Base-by-base conservation (phyloP, 306 rosid genomes). In the Dicorynia guianensis region DNA sequence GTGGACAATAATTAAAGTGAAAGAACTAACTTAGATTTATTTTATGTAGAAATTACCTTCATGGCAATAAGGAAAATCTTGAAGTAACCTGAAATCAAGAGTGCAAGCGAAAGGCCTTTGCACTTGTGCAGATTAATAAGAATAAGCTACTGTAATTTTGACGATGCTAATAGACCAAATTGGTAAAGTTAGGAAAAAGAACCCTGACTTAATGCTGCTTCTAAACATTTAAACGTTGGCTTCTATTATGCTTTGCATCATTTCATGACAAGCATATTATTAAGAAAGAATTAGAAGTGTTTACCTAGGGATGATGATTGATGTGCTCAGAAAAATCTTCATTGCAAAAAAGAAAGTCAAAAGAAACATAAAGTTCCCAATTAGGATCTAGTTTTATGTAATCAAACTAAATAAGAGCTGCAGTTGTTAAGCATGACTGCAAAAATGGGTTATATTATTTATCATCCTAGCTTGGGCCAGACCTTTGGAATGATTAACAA, bases 401-500 rank as follows among this genome's bases (percentile, higher is more conserved):
- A 63, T 75, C 33, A 8, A 43, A 47, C 8, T 13, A 47, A 4
- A 58, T 11, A 43, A 69, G 63, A 53, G 7, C 55, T 25, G 11
- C 34, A 33, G 34, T 49, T 15, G 13, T 10, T 40, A 56, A 33
- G 12, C 49, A 70, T 54, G 20, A 53, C 19, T 59, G 6, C 19
- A 17, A 15, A 4, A 9, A n/a, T 17, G 4, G 36, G 36, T 54
- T 63, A 17, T 43, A 25, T 5, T 38, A 42, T 3, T 59, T 17
- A 17, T 50, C 72, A 52, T 14, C 13, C 30, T 49, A 25, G 75
- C 14, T 47, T 40, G 40, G 18, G 52, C 42, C 63, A 63, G 54
- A 91, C 97, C 93, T 88, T 94, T 9, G 97, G 99, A 60, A 95
- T 95, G 76, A 95, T 81, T 70, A 93, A 80, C 80, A 95, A 72